A percentile compares a stretch with the other conserved stretches of the same genome.
Conservation (phyloP, 75 land plant species). For the Gnetum montanum region DNA sequence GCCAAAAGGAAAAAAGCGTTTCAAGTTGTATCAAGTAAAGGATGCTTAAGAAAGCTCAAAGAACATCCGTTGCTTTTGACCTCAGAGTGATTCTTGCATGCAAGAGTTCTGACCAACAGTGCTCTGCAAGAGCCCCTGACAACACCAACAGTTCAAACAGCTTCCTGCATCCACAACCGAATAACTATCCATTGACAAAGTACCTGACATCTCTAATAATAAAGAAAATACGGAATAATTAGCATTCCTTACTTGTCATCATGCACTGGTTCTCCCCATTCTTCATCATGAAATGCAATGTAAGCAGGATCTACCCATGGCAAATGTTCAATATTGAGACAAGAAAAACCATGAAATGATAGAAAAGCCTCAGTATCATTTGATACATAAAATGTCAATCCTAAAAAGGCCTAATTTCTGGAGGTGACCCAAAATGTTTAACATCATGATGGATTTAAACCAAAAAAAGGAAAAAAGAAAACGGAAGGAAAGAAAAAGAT, state of each 20-base stretch:
- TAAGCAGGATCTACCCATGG: constrained; percentile 48
- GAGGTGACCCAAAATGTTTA: no score
- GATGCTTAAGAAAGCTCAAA: no score
- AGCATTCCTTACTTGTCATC: constrained; percentile 94
- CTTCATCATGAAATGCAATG: constrained; percentile 77
- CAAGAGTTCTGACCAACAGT: constrained; percentile 64
- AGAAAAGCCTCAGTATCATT: not conserved
- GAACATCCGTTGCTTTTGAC: constrained; percentile 23
- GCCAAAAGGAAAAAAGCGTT: no score
- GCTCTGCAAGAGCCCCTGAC: constrained; percentile 73
- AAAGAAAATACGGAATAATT: no score
- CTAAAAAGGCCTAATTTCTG: not conserved
- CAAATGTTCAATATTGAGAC: not conserved
- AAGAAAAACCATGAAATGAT: not conserved
- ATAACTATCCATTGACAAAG: no score
- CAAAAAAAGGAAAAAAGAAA: no score
- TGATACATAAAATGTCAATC: not conserved
- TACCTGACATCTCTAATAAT: no score
- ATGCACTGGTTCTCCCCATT: constrained; percentile 88
- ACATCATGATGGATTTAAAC: no score
- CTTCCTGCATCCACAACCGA: constrained; percentile 36
- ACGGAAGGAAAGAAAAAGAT: no score
- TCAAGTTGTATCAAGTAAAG: no score
- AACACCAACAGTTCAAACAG: constrained; percentile 75
- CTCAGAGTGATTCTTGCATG: constrained; percentile 56